These are phyloP conservation scores for Hippophae rhamnoides DNA, from an alignment of 306 rosid genomes.

Conservation along the genomic window DNA sequence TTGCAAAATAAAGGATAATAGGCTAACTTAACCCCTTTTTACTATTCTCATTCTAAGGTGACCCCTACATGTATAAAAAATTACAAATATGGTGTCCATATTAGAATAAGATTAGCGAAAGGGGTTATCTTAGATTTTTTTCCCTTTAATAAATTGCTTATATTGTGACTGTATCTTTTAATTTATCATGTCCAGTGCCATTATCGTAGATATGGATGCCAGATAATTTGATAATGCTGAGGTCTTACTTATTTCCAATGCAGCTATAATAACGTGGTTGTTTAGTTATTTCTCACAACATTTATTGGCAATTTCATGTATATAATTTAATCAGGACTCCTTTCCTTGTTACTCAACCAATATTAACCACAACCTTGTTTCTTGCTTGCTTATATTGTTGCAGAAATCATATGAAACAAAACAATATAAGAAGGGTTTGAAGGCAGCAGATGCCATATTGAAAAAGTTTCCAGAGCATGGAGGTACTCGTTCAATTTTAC, in stretches of 20 bases:
- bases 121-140: not conserved
- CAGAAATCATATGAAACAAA: slow-evolving; percentile 98
- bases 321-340: not conserved
- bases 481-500: slow-evolving; percentile 35
- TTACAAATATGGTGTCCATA: no score
- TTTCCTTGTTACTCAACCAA: not conserved
- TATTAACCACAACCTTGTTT: slow-evolving; percentile 3
- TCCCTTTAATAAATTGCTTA: not conserved
- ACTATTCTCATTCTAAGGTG: no score
- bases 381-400: slow-evolving; percentile 13
- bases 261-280: not conserved
- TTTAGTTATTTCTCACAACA: not conserved
- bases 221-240: not conserved
- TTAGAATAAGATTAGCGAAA: no score
- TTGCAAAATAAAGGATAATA: no score
- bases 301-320: not conserved
- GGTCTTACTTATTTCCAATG: not conserved
- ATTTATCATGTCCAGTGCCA: not conserved
- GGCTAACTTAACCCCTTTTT: no score
- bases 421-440: slow-evolving; percentile 94
- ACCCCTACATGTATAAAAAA: no score
- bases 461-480: slow-evolving; percentile 96
- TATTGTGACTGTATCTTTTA: not conserved
- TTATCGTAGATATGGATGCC: not conserved
- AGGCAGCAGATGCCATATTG: slow-evolving; percentile 93